Percentiles rank a stretch among this genome's conserved stretches.
phyloP scores from a whole-genome alignment of 2,329 filamentous ascomycete genomes.

The Exophiala sp. region DNA sequence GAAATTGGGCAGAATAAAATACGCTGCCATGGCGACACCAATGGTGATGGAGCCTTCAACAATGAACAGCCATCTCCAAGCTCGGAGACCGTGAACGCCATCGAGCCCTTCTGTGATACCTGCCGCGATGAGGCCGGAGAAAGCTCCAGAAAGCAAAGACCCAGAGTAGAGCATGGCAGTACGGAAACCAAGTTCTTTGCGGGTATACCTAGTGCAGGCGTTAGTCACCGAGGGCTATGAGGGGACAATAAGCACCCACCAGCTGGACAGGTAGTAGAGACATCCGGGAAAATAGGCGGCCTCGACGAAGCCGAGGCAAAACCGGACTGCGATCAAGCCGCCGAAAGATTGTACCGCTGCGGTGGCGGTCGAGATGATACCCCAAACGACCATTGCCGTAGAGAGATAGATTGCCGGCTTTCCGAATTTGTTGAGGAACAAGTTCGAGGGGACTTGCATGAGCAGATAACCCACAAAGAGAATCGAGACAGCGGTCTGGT shows the following conservation, averaged over 20 bases:
- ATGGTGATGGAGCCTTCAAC: constrained; percentile 50
- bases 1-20: constrained; percentile 59
- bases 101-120: constrained; percentile 64
- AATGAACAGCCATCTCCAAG: constrained; percentile 58
- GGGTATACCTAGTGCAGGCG: constrained; percentile 33
- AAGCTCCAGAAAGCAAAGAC: constrained; percentile 63
- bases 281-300: constrained; percentile 55
- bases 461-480: constrained; percentile 57
- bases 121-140: constrained; percentile 60
- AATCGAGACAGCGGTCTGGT: constrained; percentile 34
- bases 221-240: constrained; percentile 32
- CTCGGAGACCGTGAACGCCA: constrained; percentile 41
- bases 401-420: constrained; percentile 43
- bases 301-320: constrained; percentile 38
- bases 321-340: constrained; percentile 39
- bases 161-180: constrained; percentile 41
- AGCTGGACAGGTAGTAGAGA: constrained; percentile 38
- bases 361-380: constrained; percentile 33
- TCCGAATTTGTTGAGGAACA: constrained; percentile 38
- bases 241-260: constrained; percentile 30
- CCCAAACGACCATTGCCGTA: constrained; percentile 35
- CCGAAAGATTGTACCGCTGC: constrained; percentile 38
- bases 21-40: constrained; percentile 36
- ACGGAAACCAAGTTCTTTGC: constrained; percentile 42
- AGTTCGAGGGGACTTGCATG: constrained; percentile 43